Evolutionary conservation across 139 green algal species (phyloP), one percentile per base, ranked within the genome.

Genomic region (Chlamydomonas sphaeroides): DNA sequence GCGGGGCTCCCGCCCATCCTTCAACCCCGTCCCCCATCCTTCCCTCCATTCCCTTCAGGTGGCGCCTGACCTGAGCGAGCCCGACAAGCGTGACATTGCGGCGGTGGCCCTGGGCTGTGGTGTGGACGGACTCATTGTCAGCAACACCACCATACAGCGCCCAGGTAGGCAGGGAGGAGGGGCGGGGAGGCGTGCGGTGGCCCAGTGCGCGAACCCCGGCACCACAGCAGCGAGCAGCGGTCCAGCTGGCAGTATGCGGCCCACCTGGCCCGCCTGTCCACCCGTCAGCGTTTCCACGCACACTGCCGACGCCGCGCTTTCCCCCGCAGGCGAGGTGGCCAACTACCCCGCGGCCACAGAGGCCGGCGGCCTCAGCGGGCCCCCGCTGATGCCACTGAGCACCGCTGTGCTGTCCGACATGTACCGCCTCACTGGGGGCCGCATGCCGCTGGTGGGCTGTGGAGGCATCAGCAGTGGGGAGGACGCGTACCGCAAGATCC

Each of bases 401-500:
- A 99, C 95, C 1, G 59, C 92, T 30, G 87, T 94, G 56, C 79
- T 98, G 67, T 36, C 70, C 3, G 91, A 98, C 72, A 94, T 99
- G 93, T 99, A 99, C 87, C 80, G 83, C 18, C 90, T 98, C n/a
- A 99, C 96, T 0, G 84, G 85, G 86, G 96, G 97, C 17, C 92
- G 90, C 66, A 73, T 99, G 67, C 94, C 96, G 26, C 88, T 99
- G 66, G 89, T 99, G 30, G 97, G 97, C 26, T 97, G 95, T 65
- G 97, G 97, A 14, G 97, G 97, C 0, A 36, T 79, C 1, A 42
- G 17, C 72, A 83, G 63, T 36, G 97, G 97, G 5, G 87, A 90
- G 71, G 94, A 99, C 81, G 97, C 97, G 0, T 99, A 99, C 79
- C 39, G 71, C 11, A 99, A 99, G 85, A 98, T 99, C 41, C 73